Base-by-base conservation (phyloP, 2,329 filamentous ascomycete species). In the Talaromyces sp. region DNA sequence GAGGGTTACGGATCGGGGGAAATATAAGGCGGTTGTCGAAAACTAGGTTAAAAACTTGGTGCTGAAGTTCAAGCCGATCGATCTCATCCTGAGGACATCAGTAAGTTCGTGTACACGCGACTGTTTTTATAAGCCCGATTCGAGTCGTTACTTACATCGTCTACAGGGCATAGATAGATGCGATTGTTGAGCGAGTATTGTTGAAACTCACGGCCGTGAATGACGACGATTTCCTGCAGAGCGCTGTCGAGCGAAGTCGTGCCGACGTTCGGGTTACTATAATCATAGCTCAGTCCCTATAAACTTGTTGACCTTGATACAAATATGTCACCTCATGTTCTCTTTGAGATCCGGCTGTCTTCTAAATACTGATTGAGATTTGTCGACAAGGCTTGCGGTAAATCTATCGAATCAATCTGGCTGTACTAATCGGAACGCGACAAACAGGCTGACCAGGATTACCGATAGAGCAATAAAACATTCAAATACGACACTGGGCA, bases 21-120 rank as follows among this genome's bases (percentile, higher is more conserved):
- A 92, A 91, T 70, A 92, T 84, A 31, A 90, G 79, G 68, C 87
- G 83, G 65, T 84, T 79, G 68, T 92, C 88, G 73, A 92, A 91
- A 61, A 90, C 79, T 68, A 78, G 82, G 67, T 80, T 83, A 68
- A 92, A 83, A 22, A 90, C 82, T 50, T 79, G 78, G 73, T 92
- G 88, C 76, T 89, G 84, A 64, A 85, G 77, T 63, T 87, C 84
- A 65, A 91, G 82, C 62, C 89, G 84, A 67, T 89, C 83, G 65
- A 84, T 83, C 76, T 93, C 90, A 71, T 88, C 85, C 90, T 92
- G 41, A 58, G 62, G 57, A n/a, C 63, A 67, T 64, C 47, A 60
- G 60, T 63, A 13, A 65, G 65, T 27, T 33, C 33, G 45, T 37
- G 63, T 24, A 43, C 39, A 60, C 31, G 27, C 10, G 33, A 47